phyloP scores from a whole-genome alignment of 1,139 yeast genomes.

The Candida sanyaensis region DNA sequence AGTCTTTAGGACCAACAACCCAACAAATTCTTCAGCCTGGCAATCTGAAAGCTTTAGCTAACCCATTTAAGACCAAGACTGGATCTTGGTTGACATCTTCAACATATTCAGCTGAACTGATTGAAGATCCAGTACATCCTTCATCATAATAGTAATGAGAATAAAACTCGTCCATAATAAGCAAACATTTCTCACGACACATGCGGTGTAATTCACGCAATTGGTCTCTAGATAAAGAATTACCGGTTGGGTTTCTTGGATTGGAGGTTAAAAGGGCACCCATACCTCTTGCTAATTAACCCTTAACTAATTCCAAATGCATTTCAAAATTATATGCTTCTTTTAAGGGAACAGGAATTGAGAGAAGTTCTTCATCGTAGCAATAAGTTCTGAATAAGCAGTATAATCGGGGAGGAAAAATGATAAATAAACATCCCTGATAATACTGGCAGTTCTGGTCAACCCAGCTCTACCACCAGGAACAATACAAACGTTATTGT shows the following conservation, averaged over 20 bases:
- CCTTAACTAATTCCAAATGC: slow-evolving; percentile 56
- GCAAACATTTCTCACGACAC: slow-evolving; percentile 58
- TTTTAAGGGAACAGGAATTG: slow-evolving; percentile 65
- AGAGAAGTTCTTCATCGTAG: slow-evolving; percentile 68
- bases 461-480: slow-evolving; percentile 75
- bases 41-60: slow-evolving; percentile 64
- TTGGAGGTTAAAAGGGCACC: slow-evolving; percentile 63
- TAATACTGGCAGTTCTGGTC: slow-evolving; percentile 66
- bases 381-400: slow-evolving; percentile 73
- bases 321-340: slow-evolving; percentile 63
- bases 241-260: slow-evolving; percentile 71
- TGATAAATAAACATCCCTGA: slow-evolving; percentile 61
- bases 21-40: slow-evolving; percentile 76
- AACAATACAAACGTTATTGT: slow-evolving; percentile 66
- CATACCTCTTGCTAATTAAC: slow-evolving; percentile 62
- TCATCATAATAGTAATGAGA: slow-evolving; percentile 65
- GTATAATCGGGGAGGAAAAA: slow-evolving; percentile 71
- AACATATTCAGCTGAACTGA: slow-evolving; percentile 56
- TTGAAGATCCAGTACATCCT: slow-evolving; percentile 56
- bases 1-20: slow-evolving; percentile 68
- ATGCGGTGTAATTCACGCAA: slow-evolving; percentile 54
- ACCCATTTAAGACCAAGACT: slow-evolving; percentile 62
- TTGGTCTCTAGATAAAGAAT: slow-evolving; percentile 54
- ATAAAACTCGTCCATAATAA: slow-evolving; percentile 71
- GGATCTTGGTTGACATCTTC: slow-evolving; percentile 64